Base-by-base conservation (phyloP, 2,329 filamentous ascomycete genomes). In the Trichoderma semiorbis region DNA sequence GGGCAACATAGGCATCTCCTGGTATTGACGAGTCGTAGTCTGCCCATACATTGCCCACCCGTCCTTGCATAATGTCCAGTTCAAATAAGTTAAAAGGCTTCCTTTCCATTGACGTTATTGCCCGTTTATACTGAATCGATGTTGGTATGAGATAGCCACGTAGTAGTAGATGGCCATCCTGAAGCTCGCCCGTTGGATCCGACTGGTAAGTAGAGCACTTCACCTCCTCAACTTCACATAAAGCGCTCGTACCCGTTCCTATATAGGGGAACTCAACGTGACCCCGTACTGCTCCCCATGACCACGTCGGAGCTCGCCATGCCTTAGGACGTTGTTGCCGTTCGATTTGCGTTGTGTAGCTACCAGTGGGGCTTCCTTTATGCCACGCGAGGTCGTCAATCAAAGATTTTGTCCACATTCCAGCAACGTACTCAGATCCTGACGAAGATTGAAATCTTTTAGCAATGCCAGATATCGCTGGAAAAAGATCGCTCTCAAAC, bases 261-360 rank as follows among this genome's bases (percentile, higher is more conserved):
- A 67, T 28, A 26, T 73, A 10, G n/a, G 67, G 58, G 24, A 68
- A 73, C 10, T 69, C 32, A 16, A 73, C 26, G 7, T 57, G 68
- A 14, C 47, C 39, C 6, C n/a, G 21, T 28, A 47, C 50, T 11
- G 73, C 67, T 16, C 70, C 72, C 73, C 73, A 74, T 11, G 72
- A 74, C 73, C 73, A 74, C n/a, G 69, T 69, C 14, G 73, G 73
- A n/a, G 73, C 72, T 72, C 70, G 67, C 69, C 70, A 74, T 36
- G 30, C 26, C 28, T 26, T 14, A 2, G 70, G 72, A 7, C 72
- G 53, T 26, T 47, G n/a, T 7, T 36, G 11, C 72, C 71, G 65
- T 30, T 30, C 28, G 16, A 14, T 11, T 34, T 21, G 14, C 16
- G 47, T 24, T 18, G 34, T 30, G 8, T 21, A 39, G n/a, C 4